Evolutionary conservation across 106 monocot genomes (phyloP).

Genomic region (Triglochin maritima): DNA sequence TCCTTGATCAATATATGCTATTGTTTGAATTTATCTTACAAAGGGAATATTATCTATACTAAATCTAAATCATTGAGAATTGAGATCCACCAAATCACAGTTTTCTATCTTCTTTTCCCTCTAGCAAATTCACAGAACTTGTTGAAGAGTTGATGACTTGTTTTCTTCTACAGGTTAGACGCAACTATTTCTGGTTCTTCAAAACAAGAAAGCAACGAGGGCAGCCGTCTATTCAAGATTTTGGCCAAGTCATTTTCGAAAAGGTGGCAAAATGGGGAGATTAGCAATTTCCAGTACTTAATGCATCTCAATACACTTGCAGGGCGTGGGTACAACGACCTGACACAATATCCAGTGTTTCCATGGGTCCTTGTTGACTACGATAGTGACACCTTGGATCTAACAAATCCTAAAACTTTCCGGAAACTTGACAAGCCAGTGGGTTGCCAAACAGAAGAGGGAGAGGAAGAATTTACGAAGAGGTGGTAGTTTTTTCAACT

Average conservation of each 20-base stretch:
- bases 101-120: background rate
- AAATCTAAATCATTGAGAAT: too few relatives aligned
- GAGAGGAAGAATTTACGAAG: slow-evolving; percentile 88
- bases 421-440: slow-evolving; percentile 94
- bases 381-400: slow-evolving; percentile 76
- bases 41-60: too few relatives aligned
- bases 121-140: background rate
- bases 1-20: too few relatives aligned
- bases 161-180: slow-evolving; percentile 50
- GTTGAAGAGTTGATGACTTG: background rate
- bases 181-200: slow-evolving; percentile 83
- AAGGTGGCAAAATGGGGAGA: slow-evolving; percentile 99
- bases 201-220: slow-evolving; percentile 82
- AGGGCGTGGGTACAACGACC: slow-evolving; percentile 97
- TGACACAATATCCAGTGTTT: slow-evolving; percentile 99
- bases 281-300: slow-evolving; percentile 95
- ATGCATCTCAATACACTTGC: slow-evolving; percentile 99
- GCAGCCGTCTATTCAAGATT: slow-evolving; percentile 73
- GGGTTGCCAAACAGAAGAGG: slow-evolving; percentile 93
- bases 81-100: too few relatives aligned
- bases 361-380: slow-evolving; percentile 99
- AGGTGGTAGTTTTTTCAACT: slow-evolving; percentile 25
- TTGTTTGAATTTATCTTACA: too few relatives aligned
- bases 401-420: slow-evolving; percentile 59
- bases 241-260: slow-evolving; percentile 91